These are phyloP conservation scores for Filosporella fistucella DNA, from an alignment of 495 filamentous ascomycete genomes.

Conservation along the genomic window DNA sequence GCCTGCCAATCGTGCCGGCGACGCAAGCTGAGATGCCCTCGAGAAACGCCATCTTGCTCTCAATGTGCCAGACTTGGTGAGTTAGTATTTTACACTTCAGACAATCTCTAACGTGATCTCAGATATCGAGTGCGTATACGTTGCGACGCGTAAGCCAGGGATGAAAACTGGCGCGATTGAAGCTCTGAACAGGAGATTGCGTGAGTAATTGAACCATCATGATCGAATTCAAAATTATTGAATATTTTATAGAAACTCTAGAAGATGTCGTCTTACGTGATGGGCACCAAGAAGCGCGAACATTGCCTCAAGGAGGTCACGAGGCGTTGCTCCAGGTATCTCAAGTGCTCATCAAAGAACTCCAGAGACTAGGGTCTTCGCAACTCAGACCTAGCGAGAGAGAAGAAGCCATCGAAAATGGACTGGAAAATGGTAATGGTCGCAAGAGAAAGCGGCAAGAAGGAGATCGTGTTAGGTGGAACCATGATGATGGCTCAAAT, in stretches of 20 bases:
- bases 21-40: slow-evolving; percentile 15
- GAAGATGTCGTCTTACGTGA: slow-evolving; percentile 15
- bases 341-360: slow-evolving; percentile 4
- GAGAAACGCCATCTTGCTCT: slow-evolving; percentile 10
- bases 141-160: slow-evolving; percentile 8
- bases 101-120: neutral
- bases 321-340: slow-evolving; percentile 4
- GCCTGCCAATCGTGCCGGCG: slow-evolving; percentile 15
- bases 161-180: slow-evolving; percentile 15
- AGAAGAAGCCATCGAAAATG: neutral
- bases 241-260: slow-evolving; percentile 7
- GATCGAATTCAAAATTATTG: neutral
- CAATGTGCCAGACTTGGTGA: slow-evolving; percentile 12
- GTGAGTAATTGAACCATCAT: neutral
- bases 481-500: neutral
- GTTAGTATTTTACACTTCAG: neutral
- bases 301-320: neutral
- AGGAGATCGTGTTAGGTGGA: neutral
- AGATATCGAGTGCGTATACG: slow-evolving; percentile 8
- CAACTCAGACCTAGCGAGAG: neutral
- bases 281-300: slow-evolving; percentile 10
- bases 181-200: slow-evolving; percentile 9
- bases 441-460: slow-evolving; percentile 2
- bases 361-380: slow-evolving; percentile 1
- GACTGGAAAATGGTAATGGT: neutral